A percentile compares a stretch with the other conserved stretches of the same genome.
phyloP scores from a whole-genome alignment of 2,329 filamentous ascomycete species.

The Colletotrichum theobromicola region DNA sequence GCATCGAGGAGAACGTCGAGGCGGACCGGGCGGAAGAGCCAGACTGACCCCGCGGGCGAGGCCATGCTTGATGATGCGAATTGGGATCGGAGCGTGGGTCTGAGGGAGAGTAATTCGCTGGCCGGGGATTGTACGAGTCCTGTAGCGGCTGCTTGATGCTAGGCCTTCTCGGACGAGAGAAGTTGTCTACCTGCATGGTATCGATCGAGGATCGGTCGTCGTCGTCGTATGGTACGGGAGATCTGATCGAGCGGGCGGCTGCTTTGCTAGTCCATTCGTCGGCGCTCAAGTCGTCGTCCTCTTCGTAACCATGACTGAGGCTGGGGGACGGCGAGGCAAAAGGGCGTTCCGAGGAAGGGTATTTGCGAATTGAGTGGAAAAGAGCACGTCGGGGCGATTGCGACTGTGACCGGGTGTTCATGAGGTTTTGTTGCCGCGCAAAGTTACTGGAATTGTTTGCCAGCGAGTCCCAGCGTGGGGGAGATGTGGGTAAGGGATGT shows the following conservation, averaged over 20 bases:
- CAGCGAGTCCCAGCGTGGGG: constrained; percentile 52
- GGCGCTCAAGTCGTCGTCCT: constrained; percentile 25
- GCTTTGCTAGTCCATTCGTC: constrained; percentile 25
- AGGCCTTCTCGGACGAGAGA: constrained; percentile 62
- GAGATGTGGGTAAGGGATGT: constrained; percentile 40
- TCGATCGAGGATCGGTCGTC: constrained; percentile 23
- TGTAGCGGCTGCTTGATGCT: constrained; percentile 52
- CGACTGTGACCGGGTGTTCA: background rate
- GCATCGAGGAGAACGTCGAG: constrained; percentile 50
- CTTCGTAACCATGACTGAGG: constrained; percentile 14
- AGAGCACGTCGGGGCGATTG: constrained; percentile 28
- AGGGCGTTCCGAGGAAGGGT: constrained; percentile 34
- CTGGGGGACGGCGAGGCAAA: constrained; percentile 25
- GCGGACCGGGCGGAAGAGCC: constrained; percentile 52
- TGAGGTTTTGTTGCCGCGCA: constrained; percentile 15
- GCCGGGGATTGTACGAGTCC: constrained; percentile 37
- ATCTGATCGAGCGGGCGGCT: constrained; percentile 18
- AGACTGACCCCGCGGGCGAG: constrained; percentile 50
- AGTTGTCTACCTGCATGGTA: constrained; percentile 51
- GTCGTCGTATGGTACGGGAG: constrained; percentile 27
- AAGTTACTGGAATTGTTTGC: constrained; percentile 24
- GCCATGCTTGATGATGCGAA: constrained; percentile 37
- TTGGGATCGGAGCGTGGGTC: constrained; percentile 27
- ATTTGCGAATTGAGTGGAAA: constrained; percentile 29
- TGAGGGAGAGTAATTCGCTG: constrained; percentile 28